Base-by-base conservation (phyloP, 345 rosid genomes). In the Pistacia atlantica region DNA sequence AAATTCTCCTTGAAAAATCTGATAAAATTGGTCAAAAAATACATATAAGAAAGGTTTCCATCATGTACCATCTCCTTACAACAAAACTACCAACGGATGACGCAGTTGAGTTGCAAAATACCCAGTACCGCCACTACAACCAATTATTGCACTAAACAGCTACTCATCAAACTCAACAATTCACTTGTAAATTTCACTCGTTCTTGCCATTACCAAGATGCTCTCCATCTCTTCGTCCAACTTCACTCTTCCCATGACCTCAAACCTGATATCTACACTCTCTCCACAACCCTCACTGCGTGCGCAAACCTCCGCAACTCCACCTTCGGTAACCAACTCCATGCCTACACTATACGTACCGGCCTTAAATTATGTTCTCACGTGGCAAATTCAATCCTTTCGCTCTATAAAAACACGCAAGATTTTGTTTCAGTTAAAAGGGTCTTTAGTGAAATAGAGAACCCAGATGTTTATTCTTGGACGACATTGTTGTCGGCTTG, bases 381-480 rank as follows among this genome's bases (percentile, higher is more conserved):
- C 60, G 90, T 89, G 35, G 68, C 88, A 35, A 93, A 93, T 74
- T 80, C 98, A 67, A 88, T 93, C 58, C 92, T 93, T 48, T 85
- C 84, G 6, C 85, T 91, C 25, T 88, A 89, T 57, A 87, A 86
- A 48, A 90, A 79, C 71, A 67, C 81, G 16, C 78, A 72, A 22
- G 80, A 86, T 63, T 73, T 84, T 28, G 65, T 4, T 69, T 91
- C 87, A 0, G 75, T 86, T 63, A 81, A 86, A 73, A 82, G 83
- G 80, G 80, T 35, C 28, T 93, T 93, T 69, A 58, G 31, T 28
- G 93, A 93, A 73, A 91, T 89, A 9, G 64, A 67, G 16, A 72
- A 79, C 67, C 97, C 93, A 9, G 93, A 91, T 79, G 92, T 78
- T 77, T 89, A 86, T 81, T 89, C 97, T 12, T 85, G 91, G 86